phyloP scores from a whole-genome alignment of 129 eudicot species.

The Smallanthus sonchifolius region DNA sequence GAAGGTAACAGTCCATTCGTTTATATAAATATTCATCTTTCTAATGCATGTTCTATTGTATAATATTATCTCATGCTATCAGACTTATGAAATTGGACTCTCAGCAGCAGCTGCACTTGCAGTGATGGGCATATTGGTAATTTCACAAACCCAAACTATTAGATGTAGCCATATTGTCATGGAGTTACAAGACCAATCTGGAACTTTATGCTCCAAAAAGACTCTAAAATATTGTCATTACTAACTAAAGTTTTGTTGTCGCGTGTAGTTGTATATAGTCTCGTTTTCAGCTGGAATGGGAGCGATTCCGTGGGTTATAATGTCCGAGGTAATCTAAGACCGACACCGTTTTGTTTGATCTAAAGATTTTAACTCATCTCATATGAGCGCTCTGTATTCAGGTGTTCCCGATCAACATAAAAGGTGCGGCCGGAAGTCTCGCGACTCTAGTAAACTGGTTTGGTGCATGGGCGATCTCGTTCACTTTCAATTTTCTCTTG shows the following conservation, averaged over 20 bases:
- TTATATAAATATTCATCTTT: background rate
- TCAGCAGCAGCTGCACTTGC: slow-evolving; percentile 70
- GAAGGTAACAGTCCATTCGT: slow-evolving; percentile 42
- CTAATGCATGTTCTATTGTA: background rate
- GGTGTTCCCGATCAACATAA: slow-evolving; percentile 77
- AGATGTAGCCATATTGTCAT: background rate
- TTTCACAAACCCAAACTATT: background rate
- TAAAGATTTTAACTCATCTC: background rate
- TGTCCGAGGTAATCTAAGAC: slow-evolving; percentile 68
- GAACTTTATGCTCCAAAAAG: background rate
- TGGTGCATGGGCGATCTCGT: slow-evolving; percentile 88
- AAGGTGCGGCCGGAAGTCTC: slow-evolving; percentile 89
- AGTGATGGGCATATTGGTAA: slow-evolving; percentile 72
- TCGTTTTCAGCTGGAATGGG: slow-evolving; percentile 91
- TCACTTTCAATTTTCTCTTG: slow-evolving; percentile 79
- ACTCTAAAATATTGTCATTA: background rate
- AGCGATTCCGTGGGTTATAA: slow-evolving; percentile 91
- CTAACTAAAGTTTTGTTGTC: background rate
- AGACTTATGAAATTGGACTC: slow-evolving; percentile 58
- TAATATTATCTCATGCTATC: slow-evolving; percentile 11
- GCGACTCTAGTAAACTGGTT: slow-evolving; percentile 90
- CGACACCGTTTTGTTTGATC: background rate
- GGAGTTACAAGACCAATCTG: background rate
- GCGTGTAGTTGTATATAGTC: slow-evolving; percentile 51
- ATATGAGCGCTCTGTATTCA: slow-evolving; percentile 13